Base-by-base conservation (phyloP, 2,329 filamentous ascomycete species). In the Fusarium sp. region DNA sequence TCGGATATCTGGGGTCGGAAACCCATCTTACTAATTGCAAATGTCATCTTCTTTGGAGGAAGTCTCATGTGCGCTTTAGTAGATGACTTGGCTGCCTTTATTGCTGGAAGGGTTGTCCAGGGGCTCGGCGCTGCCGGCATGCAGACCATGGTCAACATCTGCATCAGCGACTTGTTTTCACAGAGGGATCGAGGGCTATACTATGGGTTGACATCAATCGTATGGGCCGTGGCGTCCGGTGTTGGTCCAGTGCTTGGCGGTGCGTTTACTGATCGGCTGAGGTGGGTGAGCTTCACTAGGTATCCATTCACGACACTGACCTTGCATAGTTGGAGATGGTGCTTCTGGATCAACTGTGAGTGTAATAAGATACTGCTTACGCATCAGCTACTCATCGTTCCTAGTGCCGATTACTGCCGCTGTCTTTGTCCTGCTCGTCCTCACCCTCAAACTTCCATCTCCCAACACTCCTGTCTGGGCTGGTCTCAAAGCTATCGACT, bases 241-340 rank as follows among this genome's bases (percentile, higher is more conserved):
- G 79, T 92, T n/a, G 92, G 91, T 0, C 91, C 91, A 0, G 82
- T 91, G 2, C 78, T 92, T 2, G 79, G 91, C 16, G 92, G 92
- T 8, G 86, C 87, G 0, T 90, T 94, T 67, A 91, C 91, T 0
- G 83, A 89, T 58, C 83, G 85, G 28, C 86, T 89, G 4, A 85
- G 80, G 15, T 91, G 73, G 84, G 68, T 50, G 15, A 4, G 3
- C 0, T 0, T 3, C 6, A 15, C 3, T 15, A 1, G 9, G 9
- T 2, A 2, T 3, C 6, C 13, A 2, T 10, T n/a, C 7, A 13
- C 0, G 18, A 23, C 18, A 9, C 44, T 58, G 16, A 73, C 31
- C 4, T 5, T 15, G 4, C 12, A 15, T 23, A 77, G 72, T 43
- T 78, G 75, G 75, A 70, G 87, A 53, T 87, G 85, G 84, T 89